Evolutionary conservation across 2,329 filamentous ascomycete genomes (phyloP).

Genomic region (Clarireedia paspali): DNA sequence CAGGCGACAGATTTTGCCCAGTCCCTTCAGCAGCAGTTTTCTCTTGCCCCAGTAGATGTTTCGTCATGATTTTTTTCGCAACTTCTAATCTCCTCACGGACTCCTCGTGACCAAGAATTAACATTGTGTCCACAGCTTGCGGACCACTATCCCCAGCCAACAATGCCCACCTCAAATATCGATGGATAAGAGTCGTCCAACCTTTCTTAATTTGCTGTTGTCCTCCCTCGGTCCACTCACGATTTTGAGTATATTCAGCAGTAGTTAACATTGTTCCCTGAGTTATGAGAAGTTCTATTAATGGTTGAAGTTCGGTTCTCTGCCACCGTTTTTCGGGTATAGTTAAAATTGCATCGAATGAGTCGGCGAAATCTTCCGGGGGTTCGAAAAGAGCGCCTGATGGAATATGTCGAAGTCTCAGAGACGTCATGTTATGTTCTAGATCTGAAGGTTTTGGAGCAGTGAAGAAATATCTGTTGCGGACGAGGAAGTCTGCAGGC

Average conservation of each 20-base stretch:
- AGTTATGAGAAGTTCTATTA: background rate
- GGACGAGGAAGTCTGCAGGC: constrained; percentile 44
- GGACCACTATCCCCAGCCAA: constrained; percentile 45
- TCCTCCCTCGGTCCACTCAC: background rate
- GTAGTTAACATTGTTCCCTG: constrained; percentile 5
- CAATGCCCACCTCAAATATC: constrained; percentile 49
- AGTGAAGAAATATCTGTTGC: constrained; percentile 52
- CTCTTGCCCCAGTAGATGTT: background rate
- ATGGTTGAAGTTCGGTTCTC: constrained; percentile 1
- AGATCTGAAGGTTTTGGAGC: constrained; percentile 22
- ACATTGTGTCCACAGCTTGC: constrained; percentile 44
- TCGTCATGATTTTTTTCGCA: constrained; percentile 15
- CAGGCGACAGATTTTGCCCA: too few relatives aligned
- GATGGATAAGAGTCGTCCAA: constrained; percentile 41
- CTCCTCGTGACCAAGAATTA: constrained; percentile 45
- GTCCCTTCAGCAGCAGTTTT: background rate
- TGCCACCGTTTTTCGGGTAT: constrained; percentile 17
- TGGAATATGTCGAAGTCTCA: constrained; percentile 17
- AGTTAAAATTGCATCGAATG: constrained; percentile 12
- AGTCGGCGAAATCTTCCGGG: background rate
- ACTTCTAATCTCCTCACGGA: constrained; percentile 33
- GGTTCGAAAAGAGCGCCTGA: background rate
- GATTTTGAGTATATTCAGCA: background rate
- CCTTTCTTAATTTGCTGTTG: constrained; percentile 16
- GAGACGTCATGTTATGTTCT: constrained; percentile 9